Percentiles rank a stretch among this genome's conserved stretches.
phyloP scores from a whole-genome alignment of 495 filamentous ascomycete species.

The Cenococcum geophilum region DNA sequence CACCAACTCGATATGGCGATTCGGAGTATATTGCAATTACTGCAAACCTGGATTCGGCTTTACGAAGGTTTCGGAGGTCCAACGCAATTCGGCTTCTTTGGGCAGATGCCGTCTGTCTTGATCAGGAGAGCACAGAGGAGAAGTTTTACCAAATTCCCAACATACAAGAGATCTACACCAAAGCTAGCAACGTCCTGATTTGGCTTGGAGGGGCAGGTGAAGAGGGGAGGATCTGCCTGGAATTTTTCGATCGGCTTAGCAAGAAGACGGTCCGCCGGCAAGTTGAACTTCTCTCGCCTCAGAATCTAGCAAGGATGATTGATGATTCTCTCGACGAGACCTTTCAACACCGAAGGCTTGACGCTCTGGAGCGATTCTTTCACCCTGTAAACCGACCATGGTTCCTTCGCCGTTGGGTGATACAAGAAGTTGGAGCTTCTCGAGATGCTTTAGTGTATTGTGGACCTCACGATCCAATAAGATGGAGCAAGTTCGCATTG shows the following conservation, averaged over 20 bases:
- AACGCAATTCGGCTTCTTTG: background rate
- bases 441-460: background rate
- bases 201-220: background rate
- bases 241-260: background rate
- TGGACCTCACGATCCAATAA: background rate
- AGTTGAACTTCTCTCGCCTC: background rate
- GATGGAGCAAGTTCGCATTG: background rate
- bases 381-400: background rate
- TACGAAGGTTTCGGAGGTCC: background rate
- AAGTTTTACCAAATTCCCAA: slow-evolving; percentile 1
- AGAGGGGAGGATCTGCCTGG: background rate
- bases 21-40: too few species aligned
- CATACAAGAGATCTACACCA: background rate
- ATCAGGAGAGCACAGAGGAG: background rate
- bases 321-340: background rate
- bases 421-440: background rate
- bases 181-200: background rate
- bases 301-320: background rate
- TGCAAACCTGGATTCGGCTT: background rate
- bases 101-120: background rate
- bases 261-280: background rate
- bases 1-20: too few species aligned
- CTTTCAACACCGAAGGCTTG: background rate
- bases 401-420: slow-evolving; percentile 4
- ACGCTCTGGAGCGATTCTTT: slow-evolving; percentile 2